Conservation (phyloP, 352 stramenopile genomes). For the Globisporangium mamillatum region DNA sequence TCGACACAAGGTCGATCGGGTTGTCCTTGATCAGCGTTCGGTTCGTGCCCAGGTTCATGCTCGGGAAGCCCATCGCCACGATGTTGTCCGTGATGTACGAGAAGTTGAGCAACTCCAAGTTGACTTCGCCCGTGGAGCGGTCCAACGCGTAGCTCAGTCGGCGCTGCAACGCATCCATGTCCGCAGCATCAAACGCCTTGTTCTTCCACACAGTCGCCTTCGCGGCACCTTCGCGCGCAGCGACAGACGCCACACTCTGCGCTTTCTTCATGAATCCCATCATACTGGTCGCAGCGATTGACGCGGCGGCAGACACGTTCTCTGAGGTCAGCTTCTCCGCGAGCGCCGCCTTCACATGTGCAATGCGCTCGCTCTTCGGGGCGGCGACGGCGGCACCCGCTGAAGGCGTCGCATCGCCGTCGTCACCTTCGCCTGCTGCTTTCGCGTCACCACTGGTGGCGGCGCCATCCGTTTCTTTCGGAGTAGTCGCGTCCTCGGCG, state of each 20-base stretch:
- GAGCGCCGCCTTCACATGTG: slow-evolving; percentile 56
- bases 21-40: slow-evolving; percentile 82
- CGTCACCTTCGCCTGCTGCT: slow-evolving; percentile 3
- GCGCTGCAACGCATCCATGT: slow-evolving; percentile 86
- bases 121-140: slow-evolving; percentile 72
- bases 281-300: slow-evolving; percentile 69
- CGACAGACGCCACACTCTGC: slow-evolving; percentile 65
- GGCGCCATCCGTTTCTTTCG: not conserved
- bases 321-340: slow-evolving; percentile 70
- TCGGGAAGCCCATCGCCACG: slow-evolving; percentile 91
- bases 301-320: slow-evolving; percentile 56
- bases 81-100: slow-evolving; percentile 89
- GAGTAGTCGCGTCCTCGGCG: not conserved
- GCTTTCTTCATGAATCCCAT: slow-evolving; percentile 85
- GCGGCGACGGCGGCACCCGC: not conserved
- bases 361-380: slow-evolving; percentile 31
- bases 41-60: slow-evolving; percentile 78
- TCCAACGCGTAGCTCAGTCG: slow-evolving; percentile 79
- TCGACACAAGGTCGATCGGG: slow-evolving; percentile 88
- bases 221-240: slow-evolving; percentile 68
- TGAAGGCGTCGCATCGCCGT: not conserved
- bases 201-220: slow-evolving; percentile 75
- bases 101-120: slow-evolving; percentile 88
- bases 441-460: not conserved
- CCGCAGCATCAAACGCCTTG: slow-evolving; percentile 69